Percentiles rank a stretch among this genome's conserved stretches.
Conservation (phyloP, 495 filamentous ascomycete genomes). For the Aspergillus ellipticus region DNA sequence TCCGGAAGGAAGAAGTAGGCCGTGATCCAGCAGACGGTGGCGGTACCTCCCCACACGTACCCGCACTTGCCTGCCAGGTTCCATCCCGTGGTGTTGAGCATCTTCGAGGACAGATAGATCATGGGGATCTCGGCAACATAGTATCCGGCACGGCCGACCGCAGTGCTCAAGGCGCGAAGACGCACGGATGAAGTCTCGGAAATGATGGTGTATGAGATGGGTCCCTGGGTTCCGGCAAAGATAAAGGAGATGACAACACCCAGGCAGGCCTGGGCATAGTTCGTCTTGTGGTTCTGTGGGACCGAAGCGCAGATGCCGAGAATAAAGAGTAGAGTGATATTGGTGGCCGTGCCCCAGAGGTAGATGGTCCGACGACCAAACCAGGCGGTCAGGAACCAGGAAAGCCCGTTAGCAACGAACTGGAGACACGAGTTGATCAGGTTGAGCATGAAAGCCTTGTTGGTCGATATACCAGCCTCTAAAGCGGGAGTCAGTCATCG, state of each 20-base stretch:
- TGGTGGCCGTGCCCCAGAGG: conserved; percentile 53
- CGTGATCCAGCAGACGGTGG: conserved; percentile 66
- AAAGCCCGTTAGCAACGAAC: conserved; percentile 27
- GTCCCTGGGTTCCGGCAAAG: conserved; percentile 71
- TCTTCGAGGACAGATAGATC: conserved; percentile 46
- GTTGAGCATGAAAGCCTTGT: conserved; percentile 29
- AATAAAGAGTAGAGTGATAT: conserved; percentile 61
- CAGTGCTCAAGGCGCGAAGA: conserved; percentile 70
- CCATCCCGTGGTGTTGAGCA: conserved; percentile 70
- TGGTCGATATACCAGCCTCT: conserved; percentile 59
- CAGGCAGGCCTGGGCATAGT: conserved; percentile 55
- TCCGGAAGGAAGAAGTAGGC: conserved; percentile 59
- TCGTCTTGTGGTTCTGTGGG: conserved; percentile 28
- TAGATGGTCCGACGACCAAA: conserved; percentile 68
- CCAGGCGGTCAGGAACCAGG: conserved; percentile 63
- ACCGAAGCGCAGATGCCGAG: conserved; percentile 69
- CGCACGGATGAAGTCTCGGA: conserved; percentile 67
- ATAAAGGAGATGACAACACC: conserved; percentile 39
- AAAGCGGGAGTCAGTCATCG: neutral
- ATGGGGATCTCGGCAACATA: conserved; percentile 65
- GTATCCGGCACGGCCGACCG: conserved; percentile 63
- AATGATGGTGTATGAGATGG: conserved; percentile 72
- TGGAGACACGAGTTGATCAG: conserved; percentile 37
- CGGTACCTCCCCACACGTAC: conserved; percentile 75
- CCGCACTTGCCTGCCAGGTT: conserved; percentile 69